Conservation (phyloP, 2,329 filamentous ascomycete species). For the Thermomyces lanuginosus region DNA sequence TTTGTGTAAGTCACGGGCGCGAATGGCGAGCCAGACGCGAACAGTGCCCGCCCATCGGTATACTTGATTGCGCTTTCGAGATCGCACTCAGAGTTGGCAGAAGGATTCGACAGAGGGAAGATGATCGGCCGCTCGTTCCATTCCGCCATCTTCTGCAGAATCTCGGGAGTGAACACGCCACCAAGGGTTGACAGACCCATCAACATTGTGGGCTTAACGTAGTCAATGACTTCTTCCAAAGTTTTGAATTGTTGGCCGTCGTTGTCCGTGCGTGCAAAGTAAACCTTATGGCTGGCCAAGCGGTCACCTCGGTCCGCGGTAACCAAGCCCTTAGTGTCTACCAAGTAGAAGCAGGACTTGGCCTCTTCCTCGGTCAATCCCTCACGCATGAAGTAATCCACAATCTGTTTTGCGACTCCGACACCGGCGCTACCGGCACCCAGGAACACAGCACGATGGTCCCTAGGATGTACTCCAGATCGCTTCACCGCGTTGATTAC, state of each 20-base stretch:
- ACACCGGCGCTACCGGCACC: constrained; percentile 91
- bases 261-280: constrained; percentile 51
- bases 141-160: constrained; percentile 48
- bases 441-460: constrained; percentile 91
- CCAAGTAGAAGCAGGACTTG: constrained; percentile 85
- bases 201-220: constrained; percentile 85
- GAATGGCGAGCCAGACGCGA: constrained; percentile 92
- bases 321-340: constrained; percentile 92
- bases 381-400: constrained; percentile 88
- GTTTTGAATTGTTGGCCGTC: constrained; percentile 52
- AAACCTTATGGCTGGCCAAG: constrained; percentile 72
- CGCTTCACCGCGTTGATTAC: constrained; percentile 63
- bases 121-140: constrained; percentile 71
- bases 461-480: constrained; percentile 67
- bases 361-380: constrained; percentile 79
- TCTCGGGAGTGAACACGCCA: constrained; percentile 79
- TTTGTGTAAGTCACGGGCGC: constrained; percentile 51
- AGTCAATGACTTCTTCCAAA: constrained; percentile 80
- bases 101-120: constrained; percentile 92
- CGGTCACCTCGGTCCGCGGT: constrained; percentile 85
- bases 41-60: constrained; percentile 82
- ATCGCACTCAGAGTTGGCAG: constrained; percentile 92
- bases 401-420: constrained; percentile 93
- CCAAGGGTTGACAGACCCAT: constrained; percentile 90
- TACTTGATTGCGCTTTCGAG: constrained; percentile 84